These are phyloP conservation scores for Diaporthe ampelina DNA, from an alignment of 2,329 filamentous ascomycete genomes.

Conservation along the genomic window DNA sequence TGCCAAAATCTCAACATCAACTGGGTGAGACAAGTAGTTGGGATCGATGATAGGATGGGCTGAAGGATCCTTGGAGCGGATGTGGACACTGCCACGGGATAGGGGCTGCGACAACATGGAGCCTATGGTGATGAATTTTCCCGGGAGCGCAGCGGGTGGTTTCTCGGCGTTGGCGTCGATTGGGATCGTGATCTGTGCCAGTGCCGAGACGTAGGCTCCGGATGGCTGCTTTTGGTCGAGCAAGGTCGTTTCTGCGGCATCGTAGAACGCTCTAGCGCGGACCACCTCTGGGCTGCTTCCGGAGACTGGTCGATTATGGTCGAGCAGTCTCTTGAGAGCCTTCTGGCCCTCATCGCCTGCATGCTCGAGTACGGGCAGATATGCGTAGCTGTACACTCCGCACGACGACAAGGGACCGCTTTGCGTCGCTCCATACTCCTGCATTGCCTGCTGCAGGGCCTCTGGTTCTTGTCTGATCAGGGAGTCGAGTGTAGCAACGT, in stretches of 20 bases:
- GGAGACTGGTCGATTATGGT: not conserved
- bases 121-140: conserved; percentile 65
- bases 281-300: not conserved
- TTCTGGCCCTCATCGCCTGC: not conserved
- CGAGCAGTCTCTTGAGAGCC: conserved; percentile 16
- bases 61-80: conserved; percentile 56
- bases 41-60: conserved; percentile 65
- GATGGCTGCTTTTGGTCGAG: conserved; percentile 25
- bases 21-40: conserved; percentile 64
- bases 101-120: conserved; percentile 70
- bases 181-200: conserved; percentile 45
- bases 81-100: conserved; percentile 69
- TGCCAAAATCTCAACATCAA: conserved; percentile 60
- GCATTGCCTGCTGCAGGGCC: conserved; percentile 40
- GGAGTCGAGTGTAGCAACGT: conserved; percentile 10
- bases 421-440: conserved; percentile 48
- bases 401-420: conserved; percentile 48
- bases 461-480: conserved; percentile 37
- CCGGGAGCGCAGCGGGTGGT: conserved; percentile 47
- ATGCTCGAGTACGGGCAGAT: conserved; percentile 21
- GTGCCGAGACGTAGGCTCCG: conserved; percentile 41
- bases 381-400: conserved; percentile 29
- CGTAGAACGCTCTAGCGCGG: conserved; percentile 4
- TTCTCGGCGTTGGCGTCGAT: conserved; percentile 43
- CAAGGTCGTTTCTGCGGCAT: conserved; percentile 9